Evolutionary conservation across 1,284 basidiomycete species (phyloP), one percentile per base, ranked within the genome.

Genomic region (Meira miltonrushii): DNA sequence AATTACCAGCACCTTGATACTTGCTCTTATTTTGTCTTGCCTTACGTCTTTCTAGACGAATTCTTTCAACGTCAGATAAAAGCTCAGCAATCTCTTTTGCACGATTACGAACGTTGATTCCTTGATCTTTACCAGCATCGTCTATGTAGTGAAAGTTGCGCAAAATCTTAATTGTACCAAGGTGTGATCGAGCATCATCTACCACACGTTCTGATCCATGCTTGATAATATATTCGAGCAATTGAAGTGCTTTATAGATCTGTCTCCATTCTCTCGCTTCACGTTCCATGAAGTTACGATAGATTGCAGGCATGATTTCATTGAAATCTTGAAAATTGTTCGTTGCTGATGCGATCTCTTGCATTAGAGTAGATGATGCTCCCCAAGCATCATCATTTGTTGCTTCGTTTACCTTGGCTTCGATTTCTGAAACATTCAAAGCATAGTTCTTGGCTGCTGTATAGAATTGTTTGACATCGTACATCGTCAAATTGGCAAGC

Each of bases 361-460:
- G 90, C 94, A 98, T 98, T 78, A 97, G 81, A 19, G 93, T 95
- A 55, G 94, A 96, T 75, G 90, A 93, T 64, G 95, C 94, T 25
- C 95, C 94, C 94, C 94, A 99, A 58, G 94, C 87, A 68, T 99
- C 95, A 75, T 97, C 92, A 72, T 96, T 98, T 8, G 95, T 98
- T 2, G 95, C 94, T 67, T 98, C 95, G 69, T 86, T 84, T 33
- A 99, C 94, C 81, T 97, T 97, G 15, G 88, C 90, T 80, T 99
- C 95, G 85, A 92, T 95, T 81, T 97, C 94, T 67, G 88, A 90
- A 62, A 96, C 84, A 81, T 97, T 97, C 69, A 97, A 83, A 15
- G 96, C 93, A 66, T 79, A 78, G 55, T 79, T 79, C 28, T 68
- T 69, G 5, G 77, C 77, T 51, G 67, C 63, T 46, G 67, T 70